Percentiles rank a stretch among this genome's conserved stretches.
These are phyloP conservation scores for Aegilops longissima DNA, from an alignment of 176 grass and related monocot genomes.

Conservation along the genomic window DNA sequence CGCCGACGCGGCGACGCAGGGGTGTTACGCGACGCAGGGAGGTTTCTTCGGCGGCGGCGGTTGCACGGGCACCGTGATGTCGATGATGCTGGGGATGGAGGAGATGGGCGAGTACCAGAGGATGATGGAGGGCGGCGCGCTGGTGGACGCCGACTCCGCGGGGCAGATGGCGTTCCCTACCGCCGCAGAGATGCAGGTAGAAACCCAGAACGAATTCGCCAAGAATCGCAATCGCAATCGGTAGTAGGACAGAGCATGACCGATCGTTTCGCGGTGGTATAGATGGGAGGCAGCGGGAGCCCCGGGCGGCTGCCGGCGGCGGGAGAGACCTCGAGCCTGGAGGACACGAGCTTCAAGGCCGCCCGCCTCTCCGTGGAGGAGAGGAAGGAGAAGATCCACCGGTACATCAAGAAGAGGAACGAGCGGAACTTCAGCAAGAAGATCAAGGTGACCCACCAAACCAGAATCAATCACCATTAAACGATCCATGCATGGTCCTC, in stretches of 20 bases:
- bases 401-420: constrained; percentile 97
- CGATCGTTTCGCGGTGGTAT: constrained; percentile 32
- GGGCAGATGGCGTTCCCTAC: constrained; percentile 34
- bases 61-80: constrained; percentile 43
- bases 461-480: background rate
- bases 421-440: constrained; percentile 97
- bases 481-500: background rate
- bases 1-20: constrained; percentile 10
- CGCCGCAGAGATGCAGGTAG: constrained; percentile 76
- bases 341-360: constrained; percentile 73
- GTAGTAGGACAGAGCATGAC: constrained; percentile 1
- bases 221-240: background rate
- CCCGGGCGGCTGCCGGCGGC: constrained; percentile 14
- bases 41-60: constrained; percentile 37
- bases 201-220: background rate
- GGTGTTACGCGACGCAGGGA: constrained; percentile 28
- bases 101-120: constrained; percentile 62
- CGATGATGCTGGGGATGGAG: constrained; percentile 47
- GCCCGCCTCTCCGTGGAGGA: constrained; percentile 62
- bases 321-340: constrained; percentile 34
- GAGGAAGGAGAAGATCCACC: constrained; percentile 90
- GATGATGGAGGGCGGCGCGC: constrained; percentile 50
- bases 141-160: constrained; percentile 33
- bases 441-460: constrained; percentile 75
- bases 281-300: constrained; percentile 48